These are phyloP conservation scores for Pseudogymnoascus sp. DNA, from an alignment of 2,329 filamentous ascomycete genomes.

Conservation along the genomic window DNA sequence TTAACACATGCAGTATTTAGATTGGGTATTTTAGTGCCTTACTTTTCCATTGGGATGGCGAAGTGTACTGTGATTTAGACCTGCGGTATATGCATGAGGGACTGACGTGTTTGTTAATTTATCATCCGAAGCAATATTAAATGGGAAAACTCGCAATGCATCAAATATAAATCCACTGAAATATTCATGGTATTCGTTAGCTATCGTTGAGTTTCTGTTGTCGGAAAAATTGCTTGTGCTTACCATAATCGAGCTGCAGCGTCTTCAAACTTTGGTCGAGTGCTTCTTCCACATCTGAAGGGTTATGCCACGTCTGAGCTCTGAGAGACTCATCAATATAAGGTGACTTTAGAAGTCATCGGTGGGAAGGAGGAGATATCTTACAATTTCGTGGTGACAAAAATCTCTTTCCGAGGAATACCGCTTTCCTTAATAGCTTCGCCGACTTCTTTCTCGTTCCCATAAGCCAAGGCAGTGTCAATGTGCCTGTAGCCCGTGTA, in stretches of 20 bases:
- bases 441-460: conserved; percentile 39
- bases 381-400: conserved; percentile 53
- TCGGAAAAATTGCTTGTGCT: conserved; percentile 28
- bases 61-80: not conserved
- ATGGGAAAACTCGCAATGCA: conserved; percentile 47
- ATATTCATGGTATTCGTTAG: not conserved
- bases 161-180: conserved; percentile 36
- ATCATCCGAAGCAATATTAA: conserved; percentile 31
- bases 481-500: conserved; percentile 40
- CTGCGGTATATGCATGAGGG: not conserved
- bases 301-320: conserved; percentile 58
- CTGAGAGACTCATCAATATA: conserved; percentile 62
- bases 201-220: conserved; percentile 13
- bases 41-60: conserved; percentile 9
- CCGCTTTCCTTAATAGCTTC: conserved; percentile 34
- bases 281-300: conserved; percentile 64
- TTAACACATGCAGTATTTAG: conserved; percentile 15
- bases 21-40: conserved; percentile 13
- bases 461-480: conserved; percentile 43
- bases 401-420: conserved; percentile 35
- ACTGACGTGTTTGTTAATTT: conserved; percentile 36
- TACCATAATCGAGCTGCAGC: conserved; percentile 71
- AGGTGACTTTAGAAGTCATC: conserved; percentile 48
- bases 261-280: conserved; percentile 76
- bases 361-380: conserved; percentile 11